phyloP scores from a whole-genome alignment of 345 rosid species.

The Toxicodendron radicans region DNA sequence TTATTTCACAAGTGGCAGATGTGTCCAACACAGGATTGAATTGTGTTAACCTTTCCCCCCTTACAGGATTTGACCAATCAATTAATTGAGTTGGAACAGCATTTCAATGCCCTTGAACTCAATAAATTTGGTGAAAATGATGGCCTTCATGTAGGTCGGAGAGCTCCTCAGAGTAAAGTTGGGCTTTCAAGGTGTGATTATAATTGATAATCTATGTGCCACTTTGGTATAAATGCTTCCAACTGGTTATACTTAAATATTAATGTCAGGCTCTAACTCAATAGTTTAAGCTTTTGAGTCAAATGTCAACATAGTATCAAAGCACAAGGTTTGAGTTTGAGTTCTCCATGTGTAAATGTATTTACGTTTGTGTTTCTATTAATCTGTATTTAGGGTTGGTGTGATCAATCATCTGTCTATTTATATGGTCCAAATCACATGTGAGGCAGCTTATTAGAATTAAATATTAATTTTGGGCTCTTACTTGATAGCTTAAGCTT shows the following conservation, averaged over 20 bases:
- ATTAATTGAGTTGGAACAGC: slow-evolving; percentile 83
- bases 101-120: slow-evolving; percentile 83
- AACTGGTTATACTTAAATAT: neutral
- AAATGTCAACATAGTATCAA: too few species aligned
- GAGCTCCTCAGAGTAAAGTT: slow-evolving; percentile 48
- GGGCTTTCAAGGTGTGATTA: slow-evolving; percentile 64
- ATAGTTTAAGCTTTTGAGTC: too few species aligned
- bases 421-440: too few species aligned
- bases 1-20: slow-evolving; percentile 6
- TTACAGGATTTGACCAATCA: slow-evolving; percentile 82
- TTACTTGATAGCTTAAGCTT: too few species aligned
- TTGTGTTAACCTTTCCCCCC: slow-evolving; percentile 19
- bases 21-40: slow-evolving; percentile 19
- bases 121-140: slow-evolving; percentile 65
- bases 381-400: too few species aligned
- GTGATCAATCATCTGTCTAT: too few species aligned
- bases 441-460: too few species aligned
- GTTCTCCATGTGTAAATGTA: too few species aligned
- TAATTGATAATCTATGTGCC: slow-evolving; percentile 1
- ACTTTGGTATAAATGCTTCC: slow-evolving; percentile 5
- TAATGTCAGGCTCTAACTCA: too few species aligned
- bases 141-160: slow-evolving; percentile 44
- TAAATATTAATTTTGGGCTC: too few species aligned
- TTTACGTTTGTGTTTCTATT: too few species aligned
- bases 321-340: too few species aligned